phyloP scores from a whole-genome alignment of 2,329 filamentous ascomycete genomes.

The Myriangium duriaei region DNA sequence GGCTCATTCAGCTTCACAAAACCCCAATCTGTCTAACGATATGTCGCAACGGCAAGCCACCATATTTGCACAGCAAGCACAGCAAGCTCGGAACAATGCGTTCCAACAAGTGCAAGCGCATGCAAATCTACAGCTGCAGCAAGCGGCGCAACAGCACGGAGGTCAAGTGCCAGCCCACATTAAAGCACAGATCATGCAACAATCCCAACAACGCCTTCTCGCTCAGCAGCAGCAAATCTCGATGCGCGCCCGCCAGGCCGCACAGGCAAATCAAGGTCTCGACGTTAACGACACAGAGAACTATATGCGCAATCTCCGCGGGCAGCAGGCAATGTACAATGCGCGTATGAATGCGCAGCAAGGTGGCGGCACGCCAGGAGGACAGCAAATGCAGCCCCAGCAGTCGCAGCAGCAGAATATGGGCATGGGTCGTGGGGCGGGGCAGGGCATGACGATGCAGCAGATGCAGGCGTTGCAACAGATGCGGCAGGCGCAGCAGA shows the following conservation, averaged over 20 bases:
- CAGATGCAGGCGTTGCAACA: conserved; percentile 11
- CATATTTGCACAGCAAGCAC: not conserved
- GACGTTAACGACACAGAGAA: conserved; percentile 22
- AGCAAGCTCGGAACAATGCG: conserved; percentile 2
- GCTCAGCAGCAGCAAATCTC: conserved; percentile 11
- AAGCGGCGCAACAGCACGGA: conserved; percentile 9
- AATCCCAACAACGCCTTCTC: conserved; percentile 16
- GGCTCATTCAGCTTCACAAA: conserved; percentile 3
- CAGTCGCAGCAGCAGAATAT: conserved; percentile 8
- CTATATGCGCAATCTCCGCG: conserved; percentile 22
- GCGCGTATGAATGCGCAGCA: conserved; percentile 11
- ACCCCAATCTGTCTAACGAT: conserved; percentile 2
- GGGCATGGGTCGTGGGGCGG: conserved; percentile 7
- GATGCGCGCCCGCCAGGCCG: conserved; percentile 11
- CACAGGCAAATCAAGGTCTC: conserved; percentile 11
- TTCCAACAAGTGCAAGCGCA: conserved; percentile 6
- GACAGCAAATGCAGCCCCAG: conserved; percentile 14
- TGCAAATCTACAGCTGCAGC: conserved; percentile 2
- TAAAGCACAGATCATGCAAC: conserved; percentile 20
- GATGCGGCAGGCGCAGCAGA: conserved; percentile 13
- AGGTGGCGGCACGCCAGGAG: conserved; percentile 5
- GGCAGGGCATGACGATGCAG: conserved; percentile 11
- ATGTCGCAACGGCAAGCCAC: conserved; percentile 1
- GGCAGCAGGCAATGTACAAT: conserved; percentile 19
- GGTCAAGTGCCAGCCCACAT: conserved; percentile 14